Evolutionary conservation across 2,329 filamentous ascomycete genomes (phyloP).

Genomic region (Stenocarpella maydis): DNA sequence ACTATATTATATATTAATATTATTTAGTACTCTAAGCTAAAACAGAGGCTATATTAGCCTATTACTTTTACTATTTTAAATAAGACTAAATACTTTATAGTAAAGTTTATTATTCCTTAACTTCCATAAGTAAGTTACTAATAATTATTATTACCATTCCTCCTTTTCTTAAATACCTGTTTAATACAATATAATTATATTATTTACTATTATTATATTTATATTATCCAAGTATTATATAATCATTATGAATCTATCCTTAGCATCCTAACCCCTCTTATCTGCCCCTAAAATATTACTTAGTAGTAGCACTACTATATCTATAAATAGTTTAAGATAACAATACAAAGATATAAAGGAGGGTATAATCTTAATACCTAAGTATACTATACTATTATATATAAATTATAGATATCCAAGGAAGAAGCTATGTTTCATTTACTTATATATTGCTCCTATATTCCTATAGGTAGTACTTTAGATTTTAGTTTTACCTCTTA

Average conservation of each 20-base stretch:
- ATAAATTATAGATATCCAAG: neutral
- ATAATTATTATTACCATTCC: no score
- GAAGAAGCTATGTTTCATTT: neutral
- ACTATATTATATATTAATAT: neutral
- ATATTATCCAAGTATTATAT: neutral
- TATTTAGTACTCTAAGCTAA: no score
- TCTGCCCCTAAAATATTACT: neutral
- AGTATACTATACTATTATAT: neutral
- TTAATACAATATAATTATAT: neutral
- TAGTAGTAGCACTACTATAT: neutral
- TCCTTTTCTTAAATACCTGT: neutral
- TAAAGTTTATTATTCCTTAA: neutral
- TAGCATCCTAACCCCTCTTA: neutral
- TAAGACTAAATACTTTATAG: neutral
- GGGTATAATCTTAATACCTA: neutral
- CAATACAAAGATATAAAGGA: neutral
- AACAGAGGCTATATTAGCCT: neutral
- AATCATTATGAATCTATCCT: neutral
- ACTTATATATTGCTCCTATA: neutral
- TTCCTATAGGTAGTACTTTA: neutral
- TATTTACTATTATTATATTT: neutral
- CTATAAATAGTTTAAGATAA: neutral
- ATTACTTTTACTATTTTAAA: neutral
- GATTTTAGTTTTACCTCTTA: neutral
- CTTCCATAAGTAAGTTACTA: no score